A percentile compares a stretch with the other conserved stretches of the same genome.
Evolutionary conservation across 208 protist species (phyloP).

Genomic region (Borovskyia barvae): DNA sequence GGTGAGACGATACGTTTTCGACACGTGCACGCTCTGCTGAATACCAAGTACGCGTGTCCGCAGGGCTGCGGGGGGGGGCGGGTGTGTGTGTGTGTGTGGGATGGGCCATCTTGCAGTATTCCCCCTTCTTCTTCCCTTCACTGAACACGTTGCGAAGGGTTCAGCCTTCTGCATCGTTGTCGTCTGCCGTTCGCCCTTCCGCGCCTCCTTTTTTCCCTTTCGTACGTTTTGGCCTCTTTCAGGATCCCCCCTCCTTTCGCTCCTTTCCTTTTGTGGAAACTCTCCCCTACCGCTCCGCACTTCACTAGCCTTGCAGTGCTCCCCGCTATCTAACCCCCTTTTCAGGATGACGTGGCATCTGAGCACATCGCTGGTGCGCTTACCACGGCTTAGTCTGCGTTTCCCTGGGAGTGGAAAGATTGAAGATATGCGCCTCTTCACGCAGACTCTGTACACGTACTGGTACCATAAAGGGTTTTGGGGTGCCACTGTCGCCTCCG

Average conservation of each 20-base stretch:
- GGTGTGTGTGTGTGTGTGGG: too few species aligned
- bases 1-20: too few species aligned
- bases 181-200: constrained; percentile 6
- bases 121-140: too few species aligned
- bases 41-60: too few species aligned
- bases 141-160: too few species aligned
- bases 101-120: too few species aligned
- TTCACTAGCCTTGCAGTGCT: not conserved
- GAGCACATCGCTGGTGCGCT: constrained; percentile 14
- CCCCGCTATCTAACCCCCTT: too few species aligned
- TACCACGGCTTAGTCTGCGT: constrained; percentile 36
- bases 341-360: constrained; percentile 25
- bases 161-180: too few species aligned
- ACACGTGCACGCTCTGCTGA: too few species aligned
- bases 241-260: not conserved
- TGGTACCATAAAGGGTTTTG: constrained; percentile 80
- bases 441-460: constrained; percentile 63
- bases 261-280: constrained; percentile 8
- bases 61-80: too few species aligned
- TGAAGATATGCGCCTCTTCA: constrained; percentile 65
- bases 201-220: constrained; percentile 13
- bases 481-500: constrained; percentile 43
- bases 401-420: constrained; percentile 52
- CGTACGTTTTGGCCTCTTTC: not conserved
- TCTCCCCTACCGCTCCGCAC: too few species aligned